Evolutionary conservation across 169 alveolate species (phyloP), one percentile per base, ranked within the genome.

Genomic region (Toxoplasma gondii): DNA sequence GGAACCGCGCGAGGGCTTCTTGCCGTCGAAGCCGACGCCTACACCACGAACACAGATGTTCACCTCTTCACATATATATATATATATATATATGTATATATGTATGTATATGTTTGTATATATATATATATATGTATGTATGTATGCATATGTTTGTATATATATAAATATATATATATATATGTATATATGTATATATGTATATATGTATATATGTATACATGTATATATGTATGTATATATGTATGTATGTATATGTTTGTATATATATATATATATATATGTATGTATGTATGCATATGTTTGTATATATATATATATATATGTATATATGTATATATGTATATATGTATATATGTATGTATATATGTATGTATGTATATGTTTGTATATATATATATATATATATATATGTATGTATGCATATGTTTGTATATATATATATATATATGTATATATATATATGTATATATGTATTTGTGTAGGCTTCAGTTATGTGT

Each of bases 311-410:
- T 69, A 69, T 69, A 69, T 69, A 69, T 69, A 69, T 17, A 69
- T 69, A 69, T 69, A 69, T 69, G 81, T 69, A n/a, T 69, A n/a
- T 69, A 69, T 69, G 24, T 69, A 69, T 69, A n/a, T 69, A 69
- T 69, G 24, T n/a, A n/a, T 69, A 69, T 69, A 17, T 69, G 19
- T 69, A 69, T 69, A 17, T 69, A 69, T 69, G 19, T 69, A 69
- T n/a, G 38, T 69, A 69, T 69, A 69, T 69, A 69, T 69, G 19
- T 69, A 69, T 69, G 19, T 69, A n/a, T 69, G 81, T 69, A n/a
- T 69, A n/a, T 9, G 19, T 69, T 2, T 4, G 81, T 4, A 17
- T 9, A 29, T 69, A 17, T 49, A 12, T 49, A 12, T 49, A 12
- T 49, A 49, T 49, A n/a, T n/a, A n/a, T n/a, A n/a, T n/a, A n/a